Base-by-base conservation (phyloP, 306 rosid species). In the Trifolium dubium region DNA sequence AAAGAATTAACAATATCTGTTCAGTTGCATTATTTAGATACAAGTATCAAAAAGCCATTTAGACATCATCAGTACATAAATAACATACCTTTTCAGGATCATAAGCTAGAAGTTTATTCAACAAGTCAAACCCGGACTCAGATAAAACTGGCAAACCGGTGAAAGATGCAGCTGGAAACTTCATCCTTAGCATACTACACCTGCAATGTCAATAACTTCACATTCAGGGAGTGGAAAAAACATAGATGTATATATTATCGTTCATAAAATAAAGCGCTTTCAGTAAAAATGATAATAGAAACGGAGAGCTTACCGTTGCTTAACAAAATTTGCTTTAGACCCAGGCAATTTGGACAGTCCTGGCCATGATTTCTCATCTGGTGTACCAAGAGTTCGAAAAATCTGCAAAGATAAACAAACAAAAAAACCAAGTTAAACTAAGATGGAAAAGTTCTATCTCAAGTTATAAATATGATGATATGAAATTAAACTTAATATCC, bases 131-230 rank as follows among this genome's bases (percentile, higher is more conserved):
- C 65, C 99, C 99, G 51, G 79, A 68, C 67, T 90, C 93, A 15
- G 97, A 88, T 12, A 95, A 85, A 82, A 87, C 89, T 8, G 97
- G 89, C 17, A 85, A 81, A 30, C 96, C 98, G 15, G 88, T 92
- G 77, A 95, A 95, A 41, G 98, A 92, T 54, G 93, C 49, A 0
- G 87, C 88, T 19, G 97, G 92, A 84, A 95, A 95, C 77, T 92
- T 92, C 85, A 78, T 92, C 72, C 96, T 90, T 82, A 95, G 80
- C 66, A 77, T 34, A 47, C 84, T 93, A 82, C 69, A 78, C 81
- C 98, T 92, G 82, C 81, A 77, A 87, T 74, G 67, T 39, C 30
- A 81, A 53, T 34, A 11, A 69, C 50, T 59, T 32, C 32, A 6
- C 6, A 17, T 31, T 37, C 23, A 23, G 1, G 73, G 4, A 10